Conservation (phyloP, 306 rosid species). For the Pyrus pyrifolia region DNA sequence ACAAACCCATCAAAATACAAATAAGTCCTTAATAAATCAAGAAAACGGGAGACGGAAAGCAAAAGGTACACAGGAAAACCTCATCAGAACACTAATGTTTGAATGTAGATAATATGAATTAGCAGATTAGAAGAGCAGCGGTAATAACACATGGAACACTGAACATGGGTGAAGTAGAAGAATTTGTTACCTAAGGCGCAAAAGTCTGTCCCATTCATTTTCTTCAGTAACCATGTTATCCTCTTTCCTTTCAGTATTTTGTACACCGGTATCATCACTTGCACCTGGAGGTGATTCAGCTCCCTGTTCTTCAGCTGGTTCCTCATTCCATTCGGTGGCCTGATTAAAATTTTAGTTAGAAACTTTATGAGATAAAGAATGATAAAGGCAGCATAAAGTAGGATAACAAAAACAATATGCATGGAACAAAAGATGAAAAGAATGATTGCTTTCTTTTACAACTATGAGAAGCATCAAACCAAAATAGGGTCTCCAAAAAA, state of each 20-base stretch:
- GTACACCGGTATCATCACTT: slow-evolving; percentile 49
- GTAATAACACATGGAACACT: background rate
- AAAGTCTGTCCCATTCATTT: slow-evolving; percentile 93
- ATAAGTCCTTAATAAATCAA: background rate
- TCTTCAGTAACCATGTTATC: slow-evolving; percentile 67
- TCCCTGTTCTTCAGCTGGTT: slow-evolving; percentile 75
- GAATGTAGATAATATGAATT: background rate
- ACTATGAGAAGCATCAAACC: background rate
- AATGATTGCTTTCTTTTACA: background rate
- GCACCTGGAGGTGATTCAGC: slow-evolving; percentile 68
- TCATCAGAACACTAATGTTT: background rate
- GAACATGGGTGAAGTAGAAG: slow-evolving; percentile 1
- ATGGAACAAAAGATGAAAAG: background rate
- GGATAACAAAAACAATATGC: background rate
- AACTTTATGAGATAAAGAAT: background rate
- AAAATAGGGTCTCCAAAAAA: no score
- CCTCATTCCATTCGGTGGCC: slow-evolving; percentile 97
- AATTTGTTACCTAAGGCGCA: slow-evolving; percentile 73
- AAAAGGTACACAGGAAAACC: background rate
- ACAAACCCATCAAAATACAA: slow-evolving; percentile 24
- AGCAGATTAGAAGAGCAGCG: background rate
- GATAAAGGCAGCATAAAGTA: background rate
- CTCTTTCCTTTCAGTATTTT: slow-evolving; percentile 69
- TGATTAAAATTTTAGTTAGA: slow-evolving; percentile 18
- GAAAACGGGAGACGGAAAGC: background rate